Evolutionary conservation across 164 flowering plant genomes (phyloP).

Genomic region (Echeveria elegans): DNA sequence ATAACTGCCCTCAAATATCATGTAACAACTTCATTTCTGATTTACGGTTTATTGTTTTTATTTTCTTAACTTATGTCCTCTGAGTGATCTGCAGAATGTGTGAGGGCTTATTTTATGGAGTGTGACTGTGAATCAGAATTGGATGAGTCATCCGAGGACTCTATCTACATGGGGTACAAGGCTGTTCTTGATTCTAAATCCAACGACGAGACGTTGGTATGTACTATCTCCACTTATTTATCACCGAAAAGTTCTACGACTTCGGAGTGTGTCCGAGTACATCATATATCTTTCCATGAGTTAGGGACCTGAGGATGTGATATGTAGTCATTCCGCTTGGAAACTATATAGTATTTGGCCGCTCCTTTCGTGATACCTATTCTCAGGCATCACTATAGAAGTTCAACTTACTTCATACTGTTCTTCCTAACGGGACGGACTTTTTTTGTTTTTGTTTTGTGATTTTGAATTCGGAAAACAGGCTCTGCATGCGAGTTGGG

Average conservation of each 20-base stretch:
- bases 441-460: too few species aligned
- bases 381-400: too few species aligned
- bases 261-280: background rate
- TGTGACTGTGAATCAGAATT: slow-evolving; percentile 16
- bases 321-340: too few species aligned
- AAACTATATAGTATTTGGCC: too few species aligned
- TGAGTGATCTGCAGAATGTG: slow-evolving; percentile 53
- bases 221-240: slow-evolving; percentile 19
- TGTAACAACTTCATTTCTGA: background rate
- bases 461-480: slow-evolving; percentile 12
- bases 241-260: background rate
- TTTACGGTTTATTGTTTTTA: background rate
- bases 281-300: background rate
- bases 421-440: too few species aligned
- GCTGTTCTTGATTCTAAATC: slow-evolving; percentile 86
- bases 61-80: background rate
- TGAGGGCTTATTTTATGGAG: slow-evolving; percentile 55
- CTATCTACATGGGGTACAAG: slow-evolving; percentile 59
- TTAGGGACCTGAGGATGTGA: too few species aligned
- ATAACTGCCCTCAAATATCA: background rate
- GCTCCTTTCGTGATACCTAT: too few species aligned
- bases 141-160: slow-evolving; percentile 42
- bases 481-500: slow-evolving; percentile 98
- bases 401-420: too few species aligned
- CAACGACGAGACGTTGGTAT: slow-evolving; percentile 65